Base-by-base conservation (phyloP, 805 yeast species). In the Suhomyces sp. region DNA sequence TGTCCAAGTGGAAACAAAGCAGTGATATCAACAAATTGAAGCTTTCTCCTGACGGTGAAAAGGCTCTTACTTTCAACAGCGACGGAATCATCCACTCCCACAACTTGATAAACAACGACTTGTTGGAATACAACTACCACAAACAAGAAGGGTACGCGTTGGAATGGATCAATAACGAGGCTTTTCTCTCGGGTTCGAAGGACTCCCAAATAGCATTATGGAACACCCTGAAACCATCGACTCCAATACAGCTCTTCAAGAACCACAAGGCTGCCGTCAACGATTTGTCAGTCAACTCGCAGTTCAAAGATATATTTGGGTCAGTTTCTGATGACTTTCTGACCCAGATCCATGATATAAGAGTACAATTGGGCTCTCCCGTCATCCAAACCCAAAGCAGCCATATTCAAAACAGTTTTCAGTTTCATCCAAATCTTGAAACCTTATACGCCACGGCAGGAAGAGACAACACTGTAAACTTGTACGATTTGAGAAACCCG, bases 401-500 rank as follows among this genome's bases (percentile, higher is more conserved):
- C 2, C 86, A 80, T 46, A 82, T 84, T n/a, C 84, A 89, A 58
- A 88, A 87, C 63, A 78, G 88, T 1, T 79, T 87, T 46, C 81
- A 80, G 44, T 87, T 87, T 70, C 86, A 86, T 61, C 87, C 89
- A 0, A 67, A 70, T 5, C 49, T 82, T 15, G 67, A 76, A 40
- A 69, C 81, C 38, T 66, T 89, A 53, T 75, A 88, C 47, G 92
- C 86, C 12, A 87, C 94, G 0, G 96, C 88, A 22, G 87, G 90
- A 10, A 83, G 86, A 26, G 97, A 90, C 65, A 84, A 85, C 60
- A 72, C 84, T n/a, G 81, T 90, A 19, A 81, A 81, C 49, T 71
- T 87, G 24, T 90, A 90, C 84, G 97, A 91, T 65, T 69, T 88
- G 50, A 79, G 96, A 64, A 83, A 84, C 62, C 74, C 83, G 29